Percentiles rank a stretch among this genome's conserved stretches.
These are phyloP conservation scores for Plasmopara halstedii DNA, from an alignment of 352 stramenopile species.

Conservation along the genomic window DNA sequence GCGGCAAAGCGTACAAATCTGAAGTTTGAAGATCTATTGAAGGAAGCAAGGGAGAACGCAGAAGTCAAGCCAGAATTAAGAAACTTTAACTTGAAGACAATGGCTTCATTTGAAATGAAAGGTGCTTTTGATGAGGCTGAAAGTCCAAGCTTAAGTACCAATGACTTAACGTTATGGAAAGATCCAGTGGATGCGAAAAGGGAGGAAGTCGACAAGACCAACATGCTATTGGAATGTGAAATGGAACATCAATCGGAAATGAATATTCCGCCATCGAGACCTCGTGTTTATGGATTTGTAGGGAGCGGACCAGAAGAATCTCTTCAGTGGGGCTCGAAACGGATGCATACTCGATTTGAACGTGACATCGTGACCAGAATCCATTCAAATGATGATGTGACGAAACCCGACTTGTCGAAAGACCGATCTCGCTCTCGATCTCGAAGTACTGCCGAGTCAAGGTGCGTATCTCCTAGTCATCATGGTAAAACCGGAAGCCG, in stretches of 20 bases:
- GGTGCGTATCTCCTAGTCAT: constrained; percentile 1
- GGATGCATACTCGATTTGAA: constrained; percentile 17
- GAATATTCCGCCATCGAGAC: constrained; percentile 3
- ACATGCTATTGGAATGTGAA: constrained; percentile 15
- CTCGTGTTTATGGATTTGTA: constrained; percentile 11
- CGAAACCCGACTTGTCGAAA: constrained; percentile 20
- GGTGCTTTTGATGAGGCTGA: constrained; percentile 17
- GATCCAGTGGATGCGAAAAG: constrained; percentile 13
- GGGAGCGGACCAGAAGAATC: constrained; percentile 26
- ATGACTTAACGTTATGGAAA: constrained; percentile 15
- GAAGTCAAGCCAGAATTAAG: background rate
- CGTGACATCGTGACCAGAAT: constrained; percentile 9
- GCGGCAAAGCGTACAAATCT: constrained; percentile 59
- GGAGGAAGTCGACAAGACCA: constrained; percentile 27
- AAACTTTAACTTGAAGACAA: constrained; percentile 1
- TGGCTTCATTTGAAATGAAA: constrained; percentile 5
- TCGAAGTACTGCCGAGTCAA: constrained; percentile 7
- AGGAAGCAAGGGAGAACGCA: constrained; percentile 12
- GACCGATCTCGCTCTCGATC: constrained; percentile 16
- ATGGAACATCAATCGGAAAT: constrained; percentile 3
- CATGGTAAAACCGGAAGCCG: constrained; percentile 2
- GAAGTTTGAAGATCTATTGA: constrained; percentile 51
- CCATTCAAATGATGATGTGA: constrained; percentile 9
- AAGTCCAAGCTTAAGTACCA: constrained; percentile 1
- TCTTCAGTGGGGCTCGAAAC: constrained; percentile 38